phyloP scores from a whole-genome alignment of 2,329 filamentous ascomycete genomes.

The Claviceps capensis region DNA sequence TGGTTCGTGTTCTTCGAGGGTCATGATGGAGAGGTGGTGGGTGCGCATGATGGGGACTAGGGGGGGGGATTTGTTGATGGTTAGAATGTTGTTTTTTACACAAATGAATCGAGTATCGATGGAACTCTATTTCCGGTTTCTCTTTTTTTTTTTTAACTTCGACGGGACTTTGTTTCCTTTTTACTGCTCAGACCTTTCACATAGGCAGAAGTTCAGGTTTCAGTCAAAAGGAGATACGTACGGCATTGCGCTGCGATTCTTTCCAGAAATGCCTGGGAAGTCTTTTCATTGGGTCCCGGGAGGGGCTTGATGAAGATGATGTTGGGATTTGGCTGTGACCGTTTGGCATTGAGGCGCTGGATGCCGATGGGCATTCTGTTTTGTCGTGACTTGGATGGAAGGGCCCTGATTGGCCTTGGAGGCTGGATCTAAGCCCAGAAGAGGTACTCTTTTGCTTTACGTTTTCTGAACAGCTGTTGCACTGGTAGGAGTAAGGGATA shows the following conservation, averaged over 20 bases:
- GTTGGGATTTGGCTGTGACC: slow-evolving; percentile 58
- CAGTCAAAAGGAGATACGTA: slow-evolving; percentile 18
- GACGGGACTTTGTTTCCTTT: too few relatives aligned
- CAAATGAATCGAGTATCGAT: too few relatives aligned
- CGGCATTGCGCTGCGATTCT: slow-evolving; percentile 69
- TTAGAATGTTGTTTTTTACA: too few relatives aligned
- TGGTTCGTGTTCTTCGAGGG: slow-evolving; percentile 68
- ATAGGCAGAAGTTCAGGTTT: too few relatives aligned
- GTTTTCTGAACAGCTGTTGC: too few relatives aligned
- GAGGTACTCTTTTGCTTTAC: too few relatives aligned
- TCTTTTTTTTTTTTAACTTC: too few relatives aligned
- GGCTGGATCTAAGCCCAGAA: too few relatives aligned
- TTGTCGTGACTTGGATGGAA: neutral
- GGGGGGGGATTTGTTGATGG: too few relatives aligned
- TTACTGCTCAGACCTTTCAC: too few relatives aligned
- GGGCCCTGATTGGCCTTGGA: too few relatives aligned
- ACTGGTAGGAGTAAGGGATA: neutral
- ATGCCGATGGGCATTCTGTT: slow-evolving; percentile 59
- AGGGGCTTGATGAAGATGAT: slow-evolving; percentile 81
- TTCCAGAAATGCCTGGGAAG: slow-evolving; percentile 58
- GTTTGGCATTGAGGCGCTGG: slow-evolving; percentile 63
- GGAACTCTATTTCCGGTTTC: too few relatives aligned
- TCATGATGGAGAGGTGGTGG: slow-evolving; percentile 49
- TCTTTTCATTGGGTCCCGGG: slow-evolving; percentile 45
- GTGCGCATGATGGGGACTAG: slow-evolving; percentile 56